These are phyloP conservation scores for Coemansia sp. DNA, from an alignment of 192 early-diverging fungal species.

Conservation along the genomic window DNA sequence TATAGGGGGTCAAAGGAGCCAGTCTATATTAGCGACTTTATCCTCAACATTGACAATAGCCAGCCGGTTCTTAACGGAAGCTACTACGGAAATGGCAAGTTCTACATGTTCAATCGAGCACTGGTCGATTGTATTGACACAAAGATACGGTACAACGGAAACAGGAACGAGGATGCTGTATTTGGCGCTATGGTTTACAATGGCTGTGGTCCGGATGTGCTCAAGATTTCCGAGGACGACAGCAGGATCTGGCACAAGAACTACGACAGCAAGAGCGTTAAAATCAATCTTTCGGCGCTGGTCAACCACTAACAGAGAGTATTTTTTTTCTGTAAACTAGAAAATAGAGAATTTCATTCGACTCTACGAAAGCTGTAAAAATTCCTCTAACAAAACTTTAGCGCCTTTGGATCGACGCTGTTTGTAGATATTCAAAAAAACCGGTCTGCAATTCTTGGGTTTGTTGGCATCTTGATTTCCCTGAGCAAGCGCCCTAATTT, in stretches of 20 bases:
- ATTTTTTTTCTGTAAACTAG: background rate
- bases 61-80: constrained; percentile 14
- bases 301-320: background rate
- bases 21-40: constrained; percentile 13
- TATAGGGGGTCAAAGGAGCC: constrained; percentile 4
- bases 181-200: constrained; percentile 36
- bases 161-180: constrained; percentile 25
- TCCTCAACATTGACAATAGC: constrained; percentile 9
- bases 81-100: constrained; percentile 40
- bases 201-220: constrained; percentile 21
- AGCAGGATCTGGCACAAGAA: constrained; percentile 22
- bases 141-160: constrained; percentile 7
- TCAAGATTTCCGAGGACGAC: constrained; percentile 23
- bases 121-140: constrained; percentile 26
- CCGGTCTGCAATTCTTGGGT: background rate
- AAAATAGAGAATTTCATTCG: no score
- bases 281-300: constrained; percentile 17
- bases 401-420: background rate
- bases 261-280: constrained; percentile 26
- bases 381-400: background rate
- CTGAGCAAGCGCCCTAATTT: background rate
- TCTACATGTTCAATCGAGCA: constrained; percentile 42
- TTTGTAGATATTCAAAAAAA: background rate
- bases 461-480: background rate
- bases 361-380: no score